Base-by-base conservation (phyloP, 306 rosid genomes). In the Acacia melanoxylon region DNA sequence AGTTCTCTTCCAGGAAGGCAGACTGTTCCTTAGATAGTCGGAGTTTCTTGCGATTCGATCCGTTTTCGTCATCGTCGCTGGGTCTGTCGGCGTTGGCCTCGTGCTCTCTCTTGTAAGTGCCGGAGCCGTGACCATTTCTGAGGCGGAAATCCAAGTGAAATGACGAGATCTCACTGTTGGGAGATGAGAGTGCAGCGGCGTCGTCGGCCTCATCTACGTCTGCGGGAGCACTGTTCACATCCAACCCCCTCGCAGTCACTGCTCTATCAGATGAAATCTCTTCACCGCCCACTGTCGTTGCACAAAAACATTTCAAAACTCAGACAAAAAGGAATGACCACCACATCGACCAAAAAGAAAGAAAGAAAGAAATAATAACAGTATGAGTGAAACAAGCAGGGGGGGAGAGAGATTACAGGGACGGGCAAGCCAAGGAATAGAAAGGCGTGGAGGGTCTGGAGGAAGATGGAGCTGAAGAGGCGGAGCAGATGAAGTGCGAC, bases 1-100 rank as follows among this genome's bases (percentile, higher is more conserved):
- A 96, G 79, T 91, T 92, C 15, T 92, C 93, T 85, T 96, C 99
- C 6, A 96, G 99, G 33, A 91, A 96, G 82, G 97, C 95, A 0
- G 99, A 96, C 74, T 96, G 99, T 14, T 92, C 89, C 72, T 93
- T 96, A 1, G 98, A 90, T 68, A 96, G 90, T 78, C 99, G 86
- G 65, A 96, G 99, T 72, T 96, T 96, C 92, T 96, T 96, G 42
- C 97, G 76, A 6, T 91, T 85, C 2, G 90, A 86, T 4, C 91
- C 98, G 37, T 91, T 91, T 37, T 95, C 98, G 0, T 95, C 98
- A 19, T 95, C 98, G 12, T 93, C 97, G 35, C 97, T 91, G 33
- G 84, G 86, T 79, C 95, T 84, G 45, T 92, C 98, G 0, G 29
- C 83, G 5, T 89, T 95, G 12, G 77, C 56, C 48, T 87, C 97